Evolutionary conservation across 192 early-diverging fungal species (phyloP).

Genomic region (Glomus cerebriforme): DNA sequence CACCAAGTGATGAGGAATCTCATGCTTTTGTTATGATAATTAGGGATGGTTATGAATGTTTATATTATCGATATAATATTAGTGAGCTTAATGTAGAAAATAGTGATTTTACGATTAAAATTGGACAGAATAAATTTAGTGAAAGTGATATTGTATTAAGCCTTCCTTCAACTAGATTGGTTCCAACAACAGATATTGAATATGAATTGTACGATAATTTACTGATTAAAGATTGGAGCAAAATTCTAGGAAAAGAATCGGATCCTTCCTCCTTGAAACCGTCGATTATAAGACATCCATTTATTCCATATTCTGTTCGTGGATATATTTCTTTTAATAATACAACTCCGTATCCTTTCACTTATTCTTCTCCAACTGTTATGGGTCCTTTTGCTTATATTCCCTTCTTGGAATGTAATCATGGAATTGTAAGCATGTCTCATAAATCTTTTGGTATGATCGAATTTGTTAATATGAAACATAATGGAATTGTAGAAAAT

Average conservation of each 20-base stretch:
- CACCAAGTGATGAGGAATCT: not conserved
- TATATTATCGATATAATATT: conserved; percentile 47
- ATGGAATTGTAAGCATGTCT: conserved; percentile 47
- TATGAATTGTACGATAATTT: conserved; percentile 32
- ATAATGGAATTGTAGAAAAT: conserved; percentile 16
- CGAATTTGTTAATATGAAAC: conserved; percentile 25
- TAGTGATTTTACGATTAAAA: not conserved
- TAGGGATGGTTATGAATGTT: conserved; percentile 5
- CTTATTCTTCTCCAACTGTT: conserved; percentile 34
- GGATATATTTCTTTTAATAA: conserved; percentile 29
- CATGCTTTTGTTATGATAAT: conserved; percentile 50
- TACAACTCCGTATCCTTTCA: conserved; percentile 36
- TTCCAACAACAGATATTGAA: conserved; percentile 37
- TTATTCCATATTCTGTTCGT: conserved; percentile 4
- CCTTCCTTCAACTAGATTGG: conserved; percentile 38
- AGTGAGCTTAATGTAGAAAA: conserved; percentile 36
- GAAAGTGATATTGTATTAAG: conserved; percentile 40
- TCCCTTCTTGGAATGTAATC: conserved; percentile 53
- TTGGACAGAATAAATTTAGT: conserved; percentile 38
- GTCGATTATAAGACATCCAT: not conserved
- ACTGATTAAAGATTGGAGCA: conserved; percentile 12
- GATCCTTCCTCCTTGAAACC: not conserved
- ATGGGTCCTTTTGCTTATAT: conserved; percentile 51
- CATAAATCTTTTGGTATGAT: conserved; percentile 38
- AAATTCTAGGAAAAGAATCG: not conserved